phyloP scores from a whole-genome alignment of 768 basidiomycete genomes.

The Hericium rajendrae region DNA sequence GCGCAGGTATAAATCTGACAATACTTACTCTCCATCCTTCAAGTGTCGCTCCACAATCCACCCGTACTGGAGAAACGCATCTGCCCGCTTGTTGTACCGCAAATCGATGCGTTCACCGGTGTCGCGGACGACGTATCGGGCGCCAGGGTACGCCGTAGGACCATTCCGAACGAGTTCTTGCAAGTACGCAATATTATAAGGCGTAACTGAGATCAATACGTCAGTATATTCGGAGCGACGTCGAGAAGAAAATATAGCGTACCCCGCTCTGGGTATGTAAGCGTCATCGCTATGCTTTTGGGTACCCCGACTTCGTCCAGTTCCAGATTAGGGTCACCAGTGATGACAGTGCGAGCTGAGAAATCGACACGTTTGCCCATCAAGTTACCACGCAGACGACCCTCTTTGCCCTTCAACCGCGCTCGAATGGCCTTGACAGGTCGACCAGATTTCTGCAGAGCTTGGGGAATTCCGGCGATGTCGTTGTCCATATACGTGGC shows the following conservation, averaged over 20 bases:
- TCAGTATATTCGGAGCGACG: constrained; percentile 5
- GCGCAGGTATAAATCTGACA: neutral
- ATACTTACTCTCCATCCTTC: constrained; percentile 92
- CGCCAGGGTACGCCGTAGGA: constrained; percentile 90
- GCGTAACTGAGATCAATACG: constrained; percentile 57
- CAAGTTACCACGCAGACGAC: constrained; percentile 91
- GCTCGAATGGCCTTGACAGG: constrained; percentile 98
- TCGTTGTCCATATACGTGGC: constrained; percentile 99
- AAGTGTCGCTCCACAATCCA: constrained; percentile 98
- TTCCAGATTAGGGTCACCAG: constrained; percentile 95
- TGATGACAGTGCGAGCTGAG: constrained; percentile 98
- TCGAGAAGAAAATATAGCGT: constrained; percentile 13
- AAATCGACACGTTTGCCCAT: constrained; percentile 99
- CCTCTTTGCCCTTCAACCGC: constrained; percentile 97
- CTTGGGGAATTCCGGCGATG: constrained; percentile 95
- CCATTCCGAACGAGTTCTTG: constrained; percentile 95
- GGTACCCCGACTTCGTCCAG: constrained; percentile 97
- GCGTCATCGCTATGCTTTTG: constrained; percentile 88
- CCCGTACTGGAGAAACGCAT: constrained; percentile 92
- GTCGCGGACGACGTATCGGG: constrained; percentile 92
- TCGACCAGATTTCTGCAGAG: constrained; percentile 92
- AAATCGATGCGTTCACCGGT: constrained; percentile 96
- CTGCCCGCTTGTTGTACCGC: constrained; percentile 91
- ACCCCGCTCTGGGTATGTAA: constrained; percentile 97
- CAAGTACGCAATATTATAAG: constrained; percentile 90